These are phyloP conservation scores for Solanum hybrid DNA, from an alignment of 305 asterid species.

Conservation along the genomic window DNA sequence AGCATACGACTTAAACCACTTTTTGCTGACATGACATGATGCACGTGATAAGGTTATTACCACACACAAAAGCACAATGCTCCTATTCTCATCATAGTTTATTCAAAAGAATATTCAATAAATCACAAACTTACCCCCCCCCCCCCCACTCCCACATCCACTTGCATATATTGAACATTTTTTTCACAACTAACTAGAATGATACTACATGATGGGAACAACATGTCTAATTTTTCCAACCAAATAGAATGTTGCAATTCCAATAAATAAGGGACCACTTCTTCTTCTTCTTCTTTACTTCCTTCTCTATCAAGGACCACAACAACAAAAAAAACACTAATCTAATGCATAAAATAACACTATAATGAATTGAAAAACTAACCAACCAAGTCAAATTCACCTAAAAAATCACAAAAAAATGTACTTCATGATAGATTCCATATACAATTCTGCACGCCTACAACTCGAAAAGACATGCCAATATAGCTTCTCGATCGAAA, in stretches of 20 bases:
- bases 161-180: neutral
- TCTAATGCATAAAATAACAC: neutral
- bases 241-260: neutral
- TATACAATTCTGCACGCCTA: slow-evolving; percentile 3
- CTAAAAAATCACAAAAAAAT: neutral
- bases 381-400: neutral
- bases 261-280: neutral
- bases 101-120: neutral
- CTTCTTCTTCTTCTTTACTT: neutral
- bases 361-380: neutral
- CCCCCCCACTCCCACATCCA: no score
- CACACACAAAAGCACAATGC: neutral
- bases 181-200: neutral
- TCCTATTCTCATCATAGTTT: neutral
- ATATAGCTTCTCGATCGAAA: neutral
- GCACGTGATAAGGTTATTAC: neutral
- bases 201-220: slow-evolving; percentile 2
- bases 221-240: neutral
- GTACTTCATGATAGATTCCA: neutral
- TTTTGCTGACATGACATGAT: neutral
- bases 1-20: neutral
- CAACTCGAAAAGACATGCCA: neutral
- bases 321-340: neutral
- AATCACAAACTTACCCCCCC: neutral
- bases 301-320: slow-evolving; percentile 3